Base-by-base conservation (phyloP, 2,329 filamentous ascomycete genomes). In the Nigrospora osmanthi region DNA sequence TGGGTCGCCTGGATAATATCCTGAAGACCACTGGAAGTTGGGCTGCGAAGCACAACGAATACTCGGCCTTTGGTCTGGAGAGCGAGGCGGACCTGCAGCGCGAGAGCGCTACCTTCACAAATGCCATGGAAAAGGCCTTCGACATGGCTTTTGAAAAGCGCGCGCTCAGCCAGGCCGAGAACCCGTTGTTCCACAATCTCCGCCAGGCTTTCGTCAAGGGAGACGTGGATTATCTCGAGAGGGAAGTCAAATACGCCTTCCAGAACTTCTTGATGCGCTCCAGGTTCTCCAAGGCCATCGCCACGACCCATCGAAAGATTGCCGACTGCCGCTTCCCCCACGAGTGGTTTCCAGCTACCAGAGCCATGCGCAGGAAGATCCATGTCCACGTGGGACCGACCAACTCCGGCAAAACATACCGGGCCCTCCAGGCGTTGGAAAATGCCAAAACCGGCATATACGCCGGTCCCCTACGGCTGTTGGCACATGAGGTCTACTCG, bases 381-480 rank as follows among this genome's bases (percentile, higher is more conserved):
- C 89, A 97, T 67, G 71, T 98, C 16, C 93, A 98, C 57, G 89
- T 98, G 41, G 93, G 93, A 0, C 93, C 93, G 1, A 98, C 93
- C 2, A 98, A 98, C 64, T 97, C 93, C 1, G 93, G 93, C 46
- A 98, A 98, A 72, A 98, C 94, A 0, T 98, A 97, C 60, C 85
- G 89, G 60, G 94, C 93, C 1, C 69, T 98, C 51, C 84, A 95
- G 65, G 81, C 85, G 12, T 74, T 98, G 11, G 88, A 96, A 61
- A 72, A 79, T 41, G 83, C 85, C 3, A 75, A 82, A 30, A 76
- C 73, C 10, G 93, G 93, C 35, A 82, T 95, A 41, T 98, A 97
- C 61, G 89, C 91, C 4, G 93, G 94, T 0, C 93, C 93, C 0
- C 69, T 98, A 38, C 80, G 93, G 40, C 69, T 98, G 39, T 73